Conservation (phyloP, 768 basidiomycete species). For the Auricularia sp. region DNA sequence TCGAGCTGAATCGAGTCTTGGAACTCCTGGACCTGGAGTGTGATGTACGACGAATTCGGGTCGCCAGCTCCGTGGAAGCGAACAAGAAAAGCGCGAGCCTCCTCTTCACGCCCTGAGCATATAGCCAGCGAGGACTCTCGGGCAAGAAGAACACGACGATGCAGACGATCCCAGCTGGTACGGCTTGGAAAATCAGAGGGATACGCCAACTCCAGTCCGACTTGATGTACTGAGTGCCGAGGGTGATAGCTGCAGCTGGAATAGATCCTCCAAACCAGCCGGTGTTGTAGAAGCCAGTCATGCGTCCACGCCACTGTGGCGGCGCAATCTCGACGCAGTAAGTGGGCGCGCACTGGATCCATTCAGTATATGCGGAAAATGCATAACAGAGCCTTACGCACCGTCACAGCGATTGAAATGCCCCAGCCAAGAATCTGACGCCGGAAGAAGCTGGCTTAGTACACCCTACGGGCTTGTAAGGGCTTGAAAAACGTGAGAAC, state of each 20-base stretch:
- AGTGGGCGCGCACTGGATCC: constrained; percentile 16
- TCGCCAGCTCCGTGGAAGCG: constrained; percentile 46
- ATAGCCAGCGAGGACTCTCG: constrained; percentile 45
- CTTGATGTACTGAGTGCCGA: constrained; percentile 16
- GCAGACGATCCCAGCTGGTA: constrained; percentile 30
- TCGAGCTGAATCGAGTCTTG: constrained; percentile 38
- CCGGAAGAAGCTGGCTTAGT: no score
- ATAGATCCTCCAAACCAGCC: constrained; percentile 11
- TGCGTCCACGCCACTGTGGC: constrained; percentile 44
- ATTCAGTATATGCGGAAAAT: not conserved
- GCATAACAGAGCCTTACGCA: constrained; percentile 6
- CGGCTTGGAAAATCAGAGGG: constrained; percentile 43
- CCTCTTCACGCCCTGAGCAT: constrained; percentile 36
- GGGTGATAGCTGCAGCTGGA: constrained; percentile 13
- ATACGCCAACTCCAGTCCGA: constrained; percentile 42
- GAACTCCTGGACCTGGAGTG: constrained; percentile 42
- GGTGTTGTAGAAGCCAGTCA: constrained; percentile 33
- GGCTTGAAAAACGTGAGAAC: no score
- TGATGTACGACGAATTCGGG: constrained; percentile 38
- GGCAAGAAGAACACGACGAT: constrained; percentile 23
- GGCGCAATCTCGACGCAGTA: constrained; percentile 53
- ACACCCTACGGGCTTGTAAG: no score
- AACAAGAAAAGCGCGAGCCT: constrained; percentile 37
- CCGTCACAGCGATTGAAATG: constrained; percentile 10
- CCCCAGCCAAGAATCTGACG: constrained; percentile 9